Evolutionary conservation across 2,329 filamentous ascomycete species (phyloP), one percentile per base, ranked within the genome.

Genomic region (Alternaria alternata): DNA sequence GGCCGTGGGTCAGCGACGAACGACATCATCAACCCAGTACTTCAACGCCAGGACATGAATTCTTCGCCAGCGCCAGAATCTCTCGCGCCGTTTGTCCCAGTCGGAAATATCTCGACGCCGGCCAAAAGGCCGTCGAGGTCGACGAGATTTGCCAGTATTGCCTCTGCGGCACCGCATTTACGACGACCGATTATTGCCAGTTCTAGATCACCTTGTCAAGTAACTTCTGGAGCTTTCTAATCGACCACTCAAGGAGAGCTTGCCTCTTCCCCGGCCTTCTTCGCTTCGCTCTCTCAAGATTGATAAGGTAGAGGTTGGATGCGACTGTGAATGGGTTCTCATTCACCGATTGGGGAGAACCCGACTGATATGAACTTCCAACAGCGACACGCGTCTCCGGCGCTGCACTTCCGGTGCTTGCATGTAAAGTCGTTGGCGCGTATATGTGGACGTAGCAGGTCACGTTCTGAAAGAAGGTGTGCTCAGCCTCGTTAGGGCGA

Each of bases 401-500:
- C 26, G 39, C 16, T 20, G 43, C 28, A 9, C 7, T 34, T 26
- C n/a, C 1, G 1, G 11, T n/a, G 1, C 20, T 26, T 28, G 16
- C 30, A n/a, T 64, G 51, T 1, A 66, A 49, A 3, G 58, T 63
- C 1, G 59, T 66, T 2, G 65, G 63, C 7, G 61, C 63, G 44
- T 62, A 66, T 32, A 66, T 44, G 18, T 59, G 52, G 4, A 64
- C 54, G 16, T 59, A 62, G 34, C 63, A 68, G 20, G 20, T 60
- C n/a, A 62, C 24, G 14, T 61, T 56, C 43, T 62, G 58, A 34
- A 57, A 48, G 2, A 39, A 43, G 1, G 48, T 61, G 12, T 51
- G 42, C 11, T 51, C 51, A 32, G 54, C 52, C n/a, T 30, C 36
- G 32, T 61, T 48, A 53, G 30, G 46, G 34, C 34, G 42, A 52